These are phyloP conservation scores for Komagataella kurtzmanii DNA, from an alignment of 805 yeast species.

Conservation along the genomic window DNA sequence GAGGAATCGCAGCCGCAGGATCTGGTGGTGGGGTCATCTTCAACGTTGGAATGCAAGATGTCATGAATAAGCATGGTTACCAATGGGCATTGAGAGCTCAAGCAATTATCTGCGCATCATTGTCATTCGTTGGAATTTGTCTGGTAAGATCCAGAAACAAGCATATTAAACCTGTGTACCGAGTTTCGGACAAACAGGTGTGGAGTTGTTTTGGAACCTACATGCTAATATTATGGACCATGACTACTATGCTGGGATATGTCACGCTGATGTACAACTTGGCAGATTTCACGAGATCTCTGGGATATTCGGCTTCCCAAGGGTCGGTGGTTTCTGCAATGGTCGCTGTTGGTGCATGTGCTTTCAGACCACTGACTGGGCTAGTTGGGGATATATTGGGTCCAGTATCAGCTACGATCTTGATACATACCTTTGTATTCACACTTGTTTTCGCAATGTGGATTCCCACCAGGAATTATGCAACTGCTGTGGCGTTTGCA, in stretches of 20 bases:
- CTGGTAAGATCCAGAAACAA: conserved; percentile 24
- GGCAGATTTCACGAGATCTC: conserved; percentile 43
- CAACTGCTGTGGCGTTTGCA: conserved; percentile 40
- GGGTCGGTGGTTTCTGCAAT: conserved; percentile 48
- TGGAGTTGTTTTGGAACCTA: conserved; percentile 27
- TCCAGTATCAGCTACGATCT: conserved; percentile 29
- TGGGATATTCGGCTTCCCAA: conserved; percentile 41
- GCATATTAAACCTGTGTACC: conserved; percentile 20
- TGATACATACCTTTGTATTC: conserved; percentile 23
- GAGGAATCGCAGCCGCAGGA: conserved; percentile 34
- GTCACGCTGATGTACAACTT: conserved; percentile 44
- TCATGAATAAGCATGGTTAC: conserved; percentile 22
- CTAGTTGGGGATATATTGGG: conserved; percentile 36
- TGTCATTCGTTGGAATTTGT: conserved; percentile 18
- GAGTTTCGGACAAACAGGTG: conserved; percentile 26
- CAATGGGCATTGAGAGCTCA: conserved; percentile 40
- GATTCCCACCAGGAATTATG: conserved; percentile 44
- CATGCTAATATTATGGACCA: conserved; percentile 24
- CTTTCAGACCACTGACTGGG: conserved; percentile 47
- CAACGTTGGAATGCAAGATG: conserved; percentile 32
- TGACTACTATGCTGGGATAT: conserved; percentile 44
- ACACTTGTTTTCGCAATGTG: conserved; percentile 35
- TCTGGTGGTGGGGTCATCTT: conserved; percentile 42
- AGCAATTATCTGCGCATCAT: conserved; percentile 22
- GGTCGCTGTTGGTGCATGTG: conserved; percentile 41